phyloP scores from a whole-genome alignment of 345 rosid genomes.

The Firmiana major region DNA sequence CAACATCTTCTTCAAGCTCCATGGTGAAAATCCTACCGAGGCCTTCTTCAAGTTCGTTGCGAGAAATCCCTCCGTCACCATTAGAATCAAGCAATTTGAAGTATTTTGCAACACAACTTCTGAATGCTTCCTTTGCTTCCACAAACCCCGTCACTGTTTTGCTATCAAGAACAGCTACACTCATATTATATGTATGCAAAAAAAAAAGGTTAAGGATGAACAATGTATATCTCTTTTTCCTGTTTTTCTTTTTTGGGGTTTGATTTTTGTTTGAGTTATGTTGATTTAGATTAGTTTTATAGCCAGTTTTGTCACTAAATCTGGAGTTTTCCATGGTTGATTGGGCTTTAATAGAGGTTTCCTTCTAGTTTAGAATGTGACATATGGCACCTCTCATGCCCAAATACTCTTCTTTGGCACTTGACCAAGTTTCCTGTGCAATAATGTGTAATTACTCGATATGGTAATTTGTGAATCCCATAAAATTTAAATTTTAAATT shows the following conservation, averaged over 20 bases:
- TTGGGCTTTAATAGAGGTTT: background rate
- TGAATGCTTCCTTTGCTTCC: conserved; percentile 31
- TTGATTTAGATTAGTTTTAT: background rate
- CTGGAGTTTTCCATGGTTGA: background rate
- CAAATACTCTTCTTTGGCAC: background rate
- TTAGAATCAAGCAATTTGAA: conserved; percentile 38
- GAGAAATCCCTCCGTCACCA: conserved; percentile 32
- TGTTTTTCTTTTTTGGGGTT: background rate
- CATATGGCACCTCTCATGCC: background rate
- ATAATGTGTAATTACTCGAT: too few species aligned
- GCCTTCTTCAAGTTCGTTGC: conserved; percentile 33
- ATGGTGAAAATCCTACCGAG: conserved; percentile 28
- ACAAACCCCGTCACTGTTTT: conserved; percentile 38
- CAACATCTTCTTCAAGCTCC: conserved; percentile 21
- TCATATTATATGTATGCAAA: background rate
- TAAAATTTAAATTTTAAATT: too few species aligned
- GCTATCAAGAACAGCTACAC: conserved; percentile 32
- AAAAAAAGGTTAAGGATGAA: too few species aligned
- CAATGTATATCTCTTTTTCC: conserved; percentile 5
- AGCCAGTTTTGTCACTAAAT: background rate
- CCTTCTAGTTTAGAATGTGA: background rate
- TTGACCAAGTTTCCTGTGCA: background rate
- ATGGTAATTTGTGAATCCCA: too few species aligned
- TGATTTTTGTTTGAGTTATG: too few species aligned
- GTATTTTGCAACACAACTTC: conserved; percentile 21